Evolutionary conservation across 2,329 filamentous ascomycete species (phyloP).

Genomic region (Fusarium acutatum): DNA sequence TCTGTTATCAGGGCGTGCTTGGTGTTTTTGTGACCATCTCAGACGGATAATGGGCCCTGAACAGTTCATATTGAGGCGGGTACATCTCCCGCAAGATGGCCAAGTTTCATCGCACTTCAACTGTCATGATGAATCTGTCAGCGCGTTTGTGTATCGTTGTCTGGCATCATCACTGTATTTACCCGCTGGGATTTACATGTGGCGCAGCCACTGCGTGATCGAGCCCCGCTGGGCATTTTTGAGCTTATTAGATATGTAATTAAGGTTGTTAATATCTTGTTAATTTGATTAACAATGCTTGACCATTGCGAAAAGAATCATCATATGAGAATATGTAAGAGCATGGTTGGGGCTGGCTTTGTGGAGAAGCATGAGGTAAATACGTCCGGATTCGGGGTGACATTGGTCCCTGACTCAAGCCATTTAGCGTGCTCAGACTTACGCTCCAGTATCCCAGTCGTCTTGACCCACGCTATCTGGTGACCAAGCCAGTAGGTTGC

Average conservation of each 20-base stretch:
- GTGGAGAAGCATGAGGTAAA: not conserved
- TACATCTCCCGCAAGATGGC: not conserved
- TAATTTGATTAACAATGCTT: fast-evolving
- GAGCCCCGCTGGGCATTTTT: not conserved
- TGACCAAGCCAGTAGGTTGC: not conserved
- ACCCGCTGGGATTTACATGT: not conserved
- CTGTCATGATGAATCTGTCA: not conserved
- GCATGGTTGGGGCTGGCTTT: not conserved
- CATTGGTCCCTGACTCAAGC: not conserved
- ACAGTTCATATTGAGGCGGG: not conserved
- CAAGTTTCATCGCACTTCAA: not conserved
- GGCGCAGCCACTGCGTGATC: not conserved
- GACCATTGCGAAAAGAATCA: fast-evolving
- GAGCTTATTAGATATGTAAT: fast-evolving
- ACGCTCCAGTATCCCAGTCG: not conserved
- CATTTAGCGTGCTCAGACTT: not conserved
- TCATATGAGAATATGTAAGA: not conserved
- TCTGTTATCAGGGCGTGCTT: not conserved
- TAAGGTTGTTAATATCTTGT: fast-evolving
- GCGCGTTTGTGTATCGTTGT: not conserved
- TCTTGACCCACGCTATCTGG: no score
- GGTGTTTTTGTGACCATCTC: not conserved
- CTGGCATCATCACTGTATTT: fast-evolving
- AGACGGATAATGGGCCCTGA: not conserved
- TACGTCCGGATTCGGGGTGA: not conserved